Base-by-base conservation (phyloP, 2,329 filamentous ascomycete genomes). In the Penicillium sp. region DNA sequence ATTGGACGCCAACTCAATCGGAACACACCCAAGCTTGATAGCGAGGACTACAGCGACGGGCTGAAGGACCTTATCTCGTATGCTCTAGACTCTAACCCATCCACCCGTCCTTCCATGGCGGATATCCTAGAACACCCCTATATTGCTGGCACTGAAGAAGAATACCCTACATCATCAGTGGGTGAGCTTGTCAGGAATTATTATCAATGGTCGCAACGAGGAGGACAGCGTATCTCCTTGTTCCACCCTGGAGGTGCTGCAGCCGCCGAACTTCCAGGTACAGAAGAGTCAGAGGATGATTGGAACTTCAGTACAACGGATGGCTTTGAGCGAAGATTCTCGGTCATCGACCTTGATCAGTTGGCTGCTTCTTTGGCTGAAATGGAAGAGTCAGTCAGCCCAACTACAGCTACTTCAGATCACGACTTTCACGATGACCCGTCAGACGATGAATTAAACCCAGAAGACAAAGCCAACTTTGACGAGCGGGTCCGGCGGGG, bases 291-390 rank as follows among this genome's bases (percentile, higher is more conserved):
- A 1, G 76, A 79, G 3, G 81, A 84, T 42, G 83, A 85, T 59
- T 88, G 85, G 85, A 87, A 85, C 56, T 88, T 88, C 67, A 87
- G 84, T 63, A 86, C 84, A 5, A 86, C 84, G 2, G 83, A 84
- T 60, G 81, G 83, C 14, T 87, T 87, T 61, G 82, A 87, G 59
- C 75, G 78, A 55, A 68, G 79, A 33, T 79, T 80, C 49, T 81
- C 79, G 2, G 74, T 79, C 43, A 75, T 81, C 47, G 72, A 78
- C 58, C 61, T 78, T 9, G 74, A 80, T 60, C 73, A 80, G 56
- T 70, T 81, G 37, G 71, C 73, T 14, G 79, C 81, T 50, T 79
- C 79, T 1, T 71, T 82, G 49, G 74, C 76, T 16, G 73, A 75
- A 45, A 65, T 78, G 52, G 74, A 80, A 67, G 65, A 77, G 66